Evolutionary conservation across 2,329 filamentous ascomycete genomes (phyloP), one percentile per base, ranked within the genome.

Genomic region (Beauveria sp.): DNA sequence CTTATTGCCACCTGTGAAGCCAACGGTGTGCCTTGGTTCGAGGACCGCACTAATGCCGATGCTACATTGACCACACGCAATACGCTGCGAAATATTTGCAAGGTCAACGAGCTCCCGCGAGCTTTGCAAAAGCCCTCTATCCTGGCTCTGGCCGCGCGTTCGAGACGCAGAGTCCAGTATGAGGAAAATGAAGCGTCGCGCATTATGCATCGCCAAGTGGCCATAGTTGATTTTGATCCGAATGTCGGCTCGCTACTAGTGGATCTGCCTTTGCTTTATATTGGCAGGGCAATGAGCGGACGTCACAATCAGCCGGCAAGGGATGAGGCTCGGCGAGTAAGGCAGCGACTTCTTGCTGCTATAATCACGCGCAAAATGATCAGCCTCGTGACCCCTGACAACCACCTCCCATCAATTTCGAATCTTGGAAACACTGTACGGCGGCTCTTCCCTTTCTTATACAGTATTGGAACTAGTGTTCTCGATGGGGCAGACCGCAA

Each of bases 41-140:
- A 95, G 71, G 95, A 99, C 71, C 76, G 79, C 48, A 97, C 93
- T 1, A 99, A 99, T 69, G 73, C 79, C 18, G 89, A 97, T 68
- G 81, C 79, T 9, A 91, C 87, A 0, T 75, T 96, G 63, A 96
- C 95, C 0, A 75, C 81, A 50, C 84, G 95, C 43, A 99, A 99
- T 69, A 87, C 93, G 0, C 79, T 97, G 43, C 85, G 93, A 38
- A 77, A 88, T 71, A 72, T 96, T 49, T 79, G 84, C 22, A 75
- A 78, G 28, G 74, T 81, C 5, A 75, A 87, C 62, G 69, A 72
- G 3, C 76, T 98, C 4, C 93, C 95, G 0, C 72, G 72, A 10
- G 91, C 92, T 0, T 75, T 98, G 2, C 84, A 84, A 64, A 85
- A 86, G 60, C 76, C 81, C 0, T 79, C 84, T 0, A 79, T 97